A percentile compares a stretch with the other conserved stretches of the same genome.
phyloP scores from a whole-genome alignment of 2,329 filamentous ascomycete species.

The Alternaria postmessia region DNA sequence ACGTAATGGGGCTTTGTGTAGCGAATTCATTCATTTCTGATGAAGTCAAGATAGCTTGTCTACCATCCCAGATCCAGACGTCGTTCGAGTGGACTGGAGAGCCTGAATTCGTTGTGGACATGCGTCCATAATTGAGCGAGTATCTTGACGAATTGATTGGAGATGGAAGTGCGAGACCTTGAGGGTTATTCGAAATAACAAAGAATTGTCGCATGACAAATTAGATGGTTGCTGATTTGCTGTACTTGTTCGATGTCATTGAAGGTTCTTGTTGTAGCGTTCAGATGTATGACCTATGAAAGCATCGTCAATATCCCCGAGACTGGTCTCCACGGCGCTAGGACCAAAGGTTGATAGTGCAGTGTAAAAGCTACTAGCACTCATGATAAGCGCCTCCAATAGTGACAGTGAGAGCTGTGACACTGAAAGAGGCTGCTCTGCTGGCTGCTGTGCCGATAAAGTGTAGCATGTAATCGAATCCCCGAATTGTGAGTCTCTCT shows the following conservation, averaged over 20 bases:
- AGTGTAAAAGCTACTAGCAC: background rate
- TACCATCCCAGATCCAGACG: background rate
- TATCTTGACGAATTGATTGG: background rate
- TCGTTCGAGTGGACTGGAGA: background rate
- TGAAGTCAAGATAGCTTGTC: background rate
- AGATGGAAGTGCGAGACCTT: background rate
- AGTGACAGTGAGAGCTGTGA: background rate
- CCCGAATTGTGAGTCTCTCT: background rate
- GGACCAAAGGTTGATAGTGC: background rate
- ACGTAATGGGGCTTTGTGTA: background rate
- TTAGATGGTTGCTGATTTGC: background rate
- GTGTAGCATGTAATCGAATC: background rate
- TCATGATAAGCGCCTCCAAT: background rate
- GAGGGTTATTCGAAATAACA: background rate
- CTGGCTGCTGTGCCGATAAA: background rate
- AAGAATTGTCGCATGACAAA: accelerated
- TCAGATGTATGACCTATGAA: background rate
- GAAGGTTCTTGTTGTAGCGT: background rate
- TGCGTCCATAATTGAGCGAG: background rate
- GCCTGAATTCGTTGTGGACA: background rate
- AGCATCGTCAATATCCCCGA: background rate
- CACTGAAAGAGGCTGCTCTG: background rate
- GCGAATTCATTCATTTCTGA: background rate
- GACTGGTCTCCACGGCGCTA: no score
- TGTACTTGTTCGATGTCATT: background rate